Evolutionary conservation across 83 land plant species (phyloP).

Genomic region (Picea abies): DNA sequence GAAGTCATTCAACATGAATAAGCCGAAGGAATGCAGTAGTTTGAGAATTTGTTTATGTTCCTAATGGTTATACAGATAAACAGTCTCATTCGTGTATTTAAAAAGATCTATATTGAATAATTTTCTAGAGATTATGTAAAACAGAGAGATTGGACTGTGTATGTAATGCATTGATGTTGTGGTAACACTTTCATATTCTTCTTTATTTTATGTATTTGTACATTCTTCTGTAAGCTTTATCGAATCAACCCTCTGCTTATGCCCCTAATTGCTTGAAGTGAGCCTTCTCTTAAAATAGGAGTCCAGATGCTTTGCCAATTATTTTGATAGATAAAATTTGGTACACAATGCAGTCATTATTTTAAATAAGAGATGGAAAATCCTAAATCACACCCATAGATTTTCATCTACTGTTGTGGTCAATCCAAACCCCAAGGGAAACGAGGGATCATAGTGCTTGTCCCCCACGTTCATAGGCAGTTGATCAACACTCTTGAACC

Average conservation of each 20-base stretch:
- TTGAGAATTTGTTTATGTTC: too few relatives aligned
- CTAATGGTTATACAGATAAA: too few relatives aligned
- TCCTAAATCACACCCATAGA: not conserved
- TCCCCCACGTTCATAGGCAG: constrained; percentile 61
- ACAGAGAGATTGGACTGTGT: too few relatives aligned
- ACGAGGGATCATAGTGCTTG: constrained; percentile 65
- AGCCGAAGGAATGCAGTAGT: too few relatives aligned
- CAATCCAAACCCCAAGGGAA: constrained; percentile 83
- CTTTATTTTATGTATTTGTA: too few relatives aligned
- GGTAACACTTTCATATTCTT: too few relatives aligned
- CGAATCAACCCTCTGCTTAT: not conserved
- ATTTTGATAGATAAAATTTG: not conserved
- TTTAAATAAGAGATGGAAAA: not conserved
- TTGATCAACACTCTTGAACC: constrained; percentile 73
- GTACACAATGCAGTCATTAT: not conserved
- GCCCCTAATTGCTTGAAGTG: not conserved
- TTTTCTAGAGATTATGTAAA: too few relatives aligned
- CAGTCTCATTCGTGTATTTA: too few relatives aligned
- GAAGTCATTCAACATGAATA: too few relatives aligned
- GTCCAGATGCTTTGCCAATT: not conserved
- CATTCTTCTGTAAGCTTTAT: too few relatives aligned
- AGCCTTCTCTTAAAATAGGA: not conserved
- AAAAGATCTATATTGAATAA: too few relatives aligned
- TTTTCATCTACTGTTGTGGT: constrained; percentile 16
- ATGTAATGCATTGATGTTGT: too few relatives aligned